Base-by-base conservation (phyloP, 768 basidiomycete genomes). In the Lactarius indigo region DNA sequence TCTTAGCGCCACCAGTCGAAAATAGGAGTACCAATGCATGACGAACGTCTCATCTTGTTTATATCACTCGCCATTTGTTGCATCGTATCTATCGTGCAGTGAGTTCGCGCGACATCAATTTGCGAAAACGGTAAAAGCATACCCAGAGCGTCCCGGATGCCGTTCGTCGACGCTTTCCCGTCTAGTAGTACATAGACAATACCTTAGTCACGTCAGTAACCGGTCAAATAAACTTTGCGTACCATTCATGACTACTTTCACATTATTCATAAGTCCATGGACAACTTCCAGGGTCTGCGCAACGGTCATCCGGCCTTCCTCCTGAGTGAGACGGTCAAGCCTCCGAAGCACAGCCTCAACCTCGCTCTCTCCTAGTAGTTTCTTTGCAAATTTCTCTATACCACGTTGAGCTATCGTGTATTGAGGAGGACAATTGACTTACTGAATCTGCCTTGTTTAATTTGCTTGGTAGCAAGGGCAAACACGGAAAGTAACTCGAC, bases 311-410 rank as follows among this genome's bases (percentile, higher is more conserved):
- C 37, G 57, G 28, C 23, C 39, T 17, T 64, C 64, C 10, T 64
- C 58, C 20, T 41, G 28, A 3, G 57, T 59, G 28, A 64, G 64
- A 17, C 37, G 50, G 28, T 54, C 37, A 3, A 64, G 23, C 35
- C 57, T 58, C 35, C 31, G 17, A 12, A 59, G 26, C 2, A n/a
- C 20, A 1, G 26, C 47, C 15, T 59, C 35, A 4, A 64, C 52
- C 5, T 59, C 57, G 15, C 58, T 64, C 8, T 64, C 57, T 52
- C 64, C 64, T 7, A 59, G 20, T 3, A 64, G 28, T 37, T 58
- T 54, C 57, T 28, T 59, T 6, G 42, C 28, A 6, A 64, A 41
- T 31, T 59, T 64, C 37, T 54, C 64, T 64, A 35, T 17, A 5
- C 31, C 9, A 9, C 1, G 3, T 20, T 65, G 12, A 65, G 52